phyloP scores from a whole-genome alignment of 352 stramenopile genomes.

The Phytophthora brassicae region DNA sequence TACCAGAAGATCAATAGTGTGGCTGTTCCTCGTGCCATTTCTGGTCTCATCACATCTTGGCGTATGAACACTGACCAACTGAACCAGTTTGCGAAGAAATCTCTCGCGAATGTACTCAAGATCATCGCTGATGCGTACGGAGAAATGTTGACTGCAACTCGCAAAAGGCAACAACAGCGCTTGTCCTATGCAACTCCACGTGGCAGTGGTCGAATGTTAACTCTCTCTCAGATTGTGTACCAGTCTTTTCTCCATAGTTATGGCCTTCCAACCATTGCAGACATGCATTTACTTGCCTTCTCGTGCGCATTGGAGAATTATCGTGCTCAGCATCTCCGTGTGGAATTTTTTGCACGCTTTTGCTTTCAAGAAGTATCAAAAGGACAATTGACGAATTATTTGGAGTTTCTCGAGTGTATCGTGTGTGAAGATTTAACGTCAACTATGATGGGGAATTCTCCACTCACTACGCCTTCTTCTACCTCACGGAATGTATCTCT shows the following conservation, averaged over 20 bases:
- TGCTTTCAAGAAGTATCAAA: constrained; percentile 73
- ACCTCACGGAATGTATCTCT: constrained; percentile 8
- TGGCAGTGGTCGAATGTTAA: constrained; percentile 35
- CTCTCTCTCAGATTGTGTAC: constrained; percentile 76
- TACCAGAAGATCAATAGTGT: constrained; percentile 78
- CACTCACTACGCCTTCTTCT: constrained; percentile 6
- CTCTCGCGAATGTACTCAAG: constrained; percentile 58
- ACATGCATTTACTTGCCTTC: constrained; percentile 80
- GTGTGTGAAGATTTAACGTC: constrained; percentile 51
- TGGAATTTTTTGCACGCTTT: constrained; percentile 77
- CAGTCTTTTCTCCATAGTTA: constrained; percentile 84
- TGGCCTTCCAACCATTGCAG: constrained; percentile 71
- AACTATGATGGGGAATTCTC: constrained; percentile 14
- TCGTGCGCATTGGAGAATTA: constrained; percentile 71
- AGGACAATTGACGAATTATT: constrained; percentile 56
- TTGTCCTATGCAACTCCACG: constrained; percentile 25
- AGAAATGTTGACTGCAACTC: constrained; percentile 63
- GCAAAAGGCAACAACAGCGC: constrained; percentile 43
- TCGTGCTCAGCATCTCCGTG: constrained; percentile 61
- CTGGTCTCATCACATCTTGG: constrained; percentile 77
- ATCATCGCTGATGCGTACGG: constrained; percentile 76
- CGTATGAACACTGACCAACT: constrained; percentile 84
- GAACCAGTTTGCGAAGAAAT: constrained; percentile 77
- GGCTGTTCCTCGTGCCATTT: constrained; percentile 60
- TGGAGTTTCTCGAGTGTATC: constrained; percentile 80